A percentile compares a stretch with the other conserved stretches of the same genome.
These are phyloP conservation scores for Nitzschia palea DNA, from an alignment of 108 stramenopile genomes.

Conservation along the genomic window DNA sequence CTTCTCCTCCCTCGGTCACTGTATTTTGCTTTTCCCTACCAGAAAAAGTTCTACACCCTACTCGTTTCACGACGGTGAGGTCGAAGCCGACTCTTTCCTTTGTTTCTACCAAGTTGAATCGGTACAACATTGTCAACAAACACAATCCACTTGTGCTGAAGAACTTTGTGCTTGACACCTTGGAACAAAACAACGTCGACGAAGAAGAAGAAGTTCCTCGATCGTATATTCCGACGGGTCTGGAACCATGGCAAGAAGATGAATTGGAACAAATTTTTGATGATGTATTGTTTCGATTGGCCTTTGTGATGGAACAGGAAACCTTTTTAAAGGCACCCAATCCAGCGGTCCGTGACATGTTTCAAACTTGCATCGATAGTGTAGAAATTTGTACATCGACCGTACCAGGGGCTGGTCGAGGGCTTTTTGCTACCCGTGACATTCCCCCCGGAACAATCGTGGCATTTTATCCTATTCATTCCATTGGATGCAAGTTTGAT, in stretches of 20 bases:
- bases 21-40: too few species aligned
- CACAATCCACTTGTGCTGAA: too few species aligned
- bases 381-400: conserved; percentile 56
- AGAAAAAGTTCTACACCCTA: too few species aligned
- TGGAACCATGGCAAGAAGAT: conserved; percentile 10
- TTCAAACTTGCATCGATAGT: conserved; percentile 59
- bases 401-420: conserved; percentile 75
- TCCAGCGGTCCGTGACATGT: neutral
- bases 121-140: too few species aligned
- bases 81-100: too few species aligned
- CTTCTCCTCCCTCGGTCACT: too few species aligned
- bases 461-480: conserved; percentile 22
- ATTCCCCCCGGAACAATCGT: conserved; percentile 59
- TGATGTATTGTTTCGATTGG: conserved; percentile 1
- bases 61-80: too few species aligned
- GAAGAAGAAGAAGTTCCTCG: too few species aligned
- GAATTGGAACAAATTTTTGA: neutral
- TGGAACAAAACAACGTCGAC: too few species aligned
- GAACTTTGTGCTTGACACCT: too few species aligned
- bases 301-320: neutral
- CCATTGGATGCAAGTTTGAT: neutral
- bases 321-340: neutral
- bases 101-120: too few species aligned
- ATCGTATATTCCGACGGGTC: neutral
- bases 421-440: conserved; percentile 69